Evolutionary conservation across 2,329 filamentous ascomycete genomes (phyloP).

Genomic region (Penicillium sp.): DNA sequence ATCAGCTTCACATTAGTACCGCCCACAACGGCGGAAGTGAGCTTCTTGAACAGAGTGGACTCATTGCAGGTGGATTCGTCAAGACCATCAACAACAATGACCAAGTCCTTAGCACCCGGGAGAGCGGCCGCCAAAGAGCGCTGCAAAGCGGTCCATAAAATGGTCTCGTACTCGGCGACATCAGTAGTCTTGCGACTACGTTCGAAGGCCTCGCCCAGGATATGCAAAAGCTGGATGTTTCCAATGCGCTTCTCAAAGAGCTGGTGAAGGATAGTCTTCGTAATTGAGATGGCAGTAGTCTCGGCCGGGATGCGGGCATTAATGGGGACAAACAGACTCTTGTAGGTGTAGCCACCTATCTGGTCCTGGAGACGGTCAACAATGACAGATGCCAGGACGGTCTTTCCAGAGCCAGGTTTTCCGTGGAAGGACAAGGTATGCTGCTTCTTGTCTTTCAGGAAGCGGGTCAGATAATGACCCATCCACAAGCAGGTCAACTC

Average conservation of each 20-base stretch:
- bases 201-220: constrained; percentile 33
- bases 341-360: constrained; percentile 36
- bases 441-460: constrained; percentile 46
- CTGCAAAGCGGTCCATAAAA: constrained; percentile 36
- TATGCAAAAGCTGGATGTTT: constrained; percentile 38
- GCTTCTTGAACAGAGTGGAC: constrained; percentile 25
- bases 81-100: constrained; percentile 40
- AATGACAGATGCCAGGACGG: constrained; percentile 40
- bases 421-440: constrained; percentile 47
- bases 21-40: constrained; percentile 24
- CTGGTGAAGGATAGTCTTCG: constrained; percentile 37
- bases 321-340: constrained; percentile 38
- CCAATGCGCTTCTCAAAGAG: constrained; percentile 41
- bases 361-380: constrained; percentile 40
- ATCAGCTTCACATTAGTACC: constrained; percentile 30
- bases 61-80: constrained; percentile 37
- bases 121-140: constrained; percentile 28
- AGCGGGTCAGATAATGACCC: constrained; percentile 48
- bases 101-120: constrained; percentile 33
- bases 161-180: constrained; percentile 33
- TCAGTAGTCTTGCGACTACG: constrained; percentile 22
- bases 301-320: constrained; percentile 34
- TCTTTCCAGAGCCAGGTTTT: constrained; percentile 40
- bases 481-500: constrained; percentile 58
- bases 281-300: constrained; percentile 31